Conservation (phyloP, 805 yeast species). For the Candida boleticola region DNA sequence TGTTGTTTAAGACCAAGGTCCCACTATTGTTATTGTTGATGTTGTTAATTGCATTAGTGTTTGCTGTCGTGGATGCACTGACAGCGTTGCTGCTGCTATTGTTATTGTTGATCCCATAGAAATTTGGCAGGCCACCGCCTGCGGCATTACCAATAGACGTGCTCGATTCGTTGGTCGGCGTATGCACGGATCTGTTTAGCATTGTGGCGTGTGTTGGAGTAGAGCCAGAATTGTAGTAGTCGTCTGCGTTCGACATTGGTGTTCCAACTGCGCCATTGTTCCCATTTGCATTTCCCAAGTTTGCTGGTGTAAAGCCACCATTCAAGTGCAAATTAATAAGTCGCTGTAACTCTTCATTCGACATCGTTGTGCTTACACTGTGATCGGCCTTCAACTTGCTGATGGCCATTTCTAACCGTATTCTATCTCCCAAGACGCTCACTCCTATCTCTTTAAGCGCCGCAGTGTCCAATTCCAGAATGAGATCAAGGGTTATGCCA, state of each 20-base stretch:
- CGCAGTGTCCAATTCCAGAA: slow-evolving; percentile 58
- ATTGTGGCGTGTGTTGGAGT: background rate
- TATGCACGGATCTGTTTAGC: background rate
- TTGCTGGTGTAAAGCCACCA: background rate
- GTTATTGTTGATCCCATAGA: background rate
- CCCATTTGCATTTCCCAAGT: background rate
- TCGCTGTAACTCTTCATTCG: slow-evolving; percentile 22
- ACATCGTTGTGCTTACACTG: slow-evolving; percentile 10
- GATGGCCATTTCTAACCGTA: slow-evolving; percentile 62
- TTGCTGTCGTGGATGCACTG: background rate
- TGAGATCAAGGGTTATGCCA: slow-evolving; percentile 54
- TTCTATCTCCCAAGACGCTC: slow-evolving; percentile 77
- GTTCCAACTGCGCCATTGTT: slow-evolving; percentile 3
- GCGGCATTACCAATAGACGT: background rate
- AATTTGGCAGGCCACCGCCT: background rate
- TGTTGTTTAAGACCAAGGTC: background rate
- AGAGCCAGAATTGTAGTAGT: background rate
- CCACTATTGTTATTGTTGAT: background rate
- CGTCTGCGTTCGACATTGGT: slow-evolving; percentile 6
- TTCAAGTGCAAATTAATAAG: slow-evolving; percentile 15
- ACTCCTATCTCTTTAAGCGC: slow-evolving; percentile 75
- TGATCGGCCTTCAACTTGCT: slow-evolving; percentile 40
- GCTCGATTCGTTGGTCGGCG: background rate
- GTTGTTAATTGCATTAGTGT: background rate
- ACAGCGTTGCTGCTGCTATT: background rate